Conservation (phyloP, 306 rosid species). For the Corylus heterophylla region DNA sequence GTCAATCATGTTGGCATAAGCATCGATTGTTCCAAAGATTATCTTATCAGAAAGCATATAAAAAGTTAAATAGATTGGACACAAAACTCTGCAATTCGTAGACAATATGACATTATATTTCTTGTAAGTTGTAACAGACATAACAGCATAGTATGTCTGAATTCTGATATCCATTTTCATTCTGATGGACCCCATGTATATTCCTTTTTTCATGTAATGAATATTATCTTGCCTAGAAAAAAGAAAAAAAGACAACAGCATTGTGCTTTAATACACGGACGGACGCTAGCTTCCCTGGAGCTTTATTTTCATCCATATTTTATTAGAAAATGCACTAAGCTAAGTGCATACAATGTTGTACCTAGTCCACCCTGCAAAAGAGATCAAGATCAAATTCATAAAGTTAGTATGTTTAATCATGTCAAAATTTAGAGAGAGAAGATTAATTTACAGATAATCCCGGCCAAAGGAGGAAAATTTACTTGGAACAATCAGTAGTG, state of each 20-base stretch:
- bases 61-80: neutral
- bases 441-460: neutral
- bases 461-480: neutral
- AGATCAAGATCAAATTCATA: slow-evolving; percentile 21
- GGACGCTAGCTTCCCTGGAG: neutral
- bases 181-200: no score
- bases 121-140: neutral
- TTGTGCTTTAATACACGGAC: neutral
- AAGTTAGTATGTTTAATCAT: neutral
- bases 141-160: neutral
- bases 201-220: no score
- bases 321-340: neutral
- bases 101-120: neutral
- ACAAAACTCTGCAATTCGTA: neutral
- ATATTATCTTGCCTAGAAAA: no score
- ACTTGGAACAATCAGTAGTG: slow-evolving; percentile 59
- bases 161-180: no score
- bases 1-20: neutral
- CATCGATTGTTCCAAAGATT: neutral
- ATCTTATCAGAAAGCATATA: neutral
- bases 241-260: neutral
- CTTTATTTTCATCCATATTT: neutral
- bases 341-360: no score
- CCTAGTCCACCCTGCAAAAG: slow-evolving; percentile 48
- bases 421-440: neutral